Percentiles rank a stretch among this genome's conserved stretches.
These are phyloP conservation scores for Psilocybe tampanensis DNA, from an alignment of 768 basidiomycete genomes.

Conservation along the genomic window DNA sequence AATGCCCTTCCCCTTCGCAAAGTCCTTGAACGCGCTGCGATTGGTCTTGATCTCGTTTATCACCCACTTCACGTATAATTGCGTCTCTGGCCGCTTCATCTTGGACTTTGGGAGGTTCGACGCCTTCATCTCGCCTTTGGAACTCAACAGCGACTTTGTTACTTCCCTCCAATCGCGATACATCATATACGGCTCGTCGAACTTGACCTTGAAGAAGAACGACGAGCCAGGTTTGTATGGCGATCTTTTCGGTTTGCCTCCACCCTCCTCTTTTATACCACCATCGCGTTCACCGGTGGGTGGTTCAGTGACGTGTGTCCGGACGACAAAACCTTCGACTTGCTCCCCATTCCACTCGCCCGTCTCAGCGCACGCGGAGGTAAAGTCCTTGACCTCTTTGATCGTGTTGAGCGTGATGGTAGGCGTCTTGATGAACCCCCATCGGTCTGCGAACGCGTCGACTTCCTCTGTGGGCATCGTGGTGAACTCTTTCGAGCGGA, in stretches of 20 bases:
- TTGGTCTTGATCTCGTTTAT: slow-evolving; percentile 71
- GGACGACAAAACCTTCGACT: slow-evolving; percentile 72
- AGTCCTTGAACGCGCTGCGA: slow-evolving; percentile 60
- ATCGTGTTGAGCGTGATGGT: slow-evolving; percentile 62
- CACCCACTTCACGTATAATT: slow-evolving; percentile 82
- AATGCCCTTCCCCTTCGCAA: slow-evolving; percentile 77
- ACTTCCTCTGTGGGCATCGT: slow-evolving; percentile 72
- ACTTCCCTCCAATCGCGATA: slow-evolving; percentile 97
- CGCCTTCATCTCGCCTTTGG: slow-evolving; percentile 26
- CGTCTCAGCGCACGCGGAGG: slow-evolving; percentile 59
- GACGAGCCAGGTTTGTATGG: slow-evolving; percentile 82
- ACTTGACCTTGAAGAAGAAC: slow-evolving; percentile 99
- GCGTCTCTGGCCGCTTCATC: slow-evolving; percentile 77
- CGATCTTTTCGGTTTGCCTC: slow-evolving; percentile 23
- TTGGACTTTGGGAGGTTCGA: slow-evolving; percentile 60
- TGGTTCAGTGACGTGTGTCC: slow-evolving; percentile 60
- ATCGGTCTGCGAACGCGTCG: slow-evolving; percentile 81
- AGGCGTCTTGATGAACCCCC: slow-evolving; percentile 87
- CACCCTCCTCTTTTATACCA: slow-evolving; percentile 8
- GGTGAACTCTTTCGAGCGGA: slow-evolving; percentile 61
- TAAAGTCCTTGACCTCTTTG: slow-evolving; percentile 71
- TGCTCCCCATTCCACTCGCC: slow-evolving; percentile 76
- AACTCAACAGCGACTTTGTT: slow-evolving; percentile 72
- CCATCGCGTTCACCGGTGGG: slow-evolving; percentile 27
- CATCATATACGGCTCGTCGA: slow-evolving; percentile 98